Percentiles rank a stretch among this genome's conserved stretches.
Conservation (phyloP, 164 flowering plant species). For the Macadamia tetraphylla region DNA sequence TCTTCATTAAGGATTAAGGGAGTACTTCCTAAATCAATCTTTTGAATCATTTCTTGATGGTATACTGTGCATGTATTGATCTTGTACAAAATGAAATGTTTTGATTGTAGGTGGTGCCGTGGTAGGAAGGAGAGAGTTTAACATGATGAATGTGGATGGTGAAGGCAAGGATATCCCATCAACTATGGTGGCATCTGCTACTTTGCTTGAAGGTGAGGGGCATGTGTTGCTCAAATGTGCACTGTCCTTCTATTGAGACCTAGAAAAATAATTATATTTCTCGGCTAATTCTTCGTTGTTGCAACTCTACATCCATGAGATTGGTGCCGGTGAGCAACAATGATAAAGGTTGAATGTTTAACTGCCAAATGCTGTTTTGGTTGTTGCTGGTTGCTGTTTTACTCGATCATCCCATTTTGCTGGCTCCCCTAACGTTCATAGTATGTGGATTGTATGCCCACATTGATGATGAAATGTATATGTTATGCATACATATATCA, state of each 20-base stretch:
- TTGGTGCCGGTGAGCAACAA: conserved; percentile 10
- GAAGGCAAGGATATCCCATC: conserved; percentile 31
- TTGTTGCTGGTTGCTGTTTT: neutral
- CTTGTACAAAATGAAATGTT: neutral
- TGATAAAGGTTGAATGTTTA: neutral
- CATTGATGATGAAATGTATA: neutral
- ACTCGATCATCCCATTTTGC: neutral
- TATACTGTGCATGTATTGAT: conserved; percentile 1
- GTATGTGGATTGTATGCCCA: neutral
- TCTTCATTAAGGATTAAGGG: too few relatives aligned
- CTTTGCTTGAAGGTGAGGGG: conserved; percentile 20
- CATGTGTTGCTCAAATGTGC: conserved; percentile 5
- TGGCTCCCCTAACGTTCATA: neutral
- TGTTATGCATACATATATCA: neutral
- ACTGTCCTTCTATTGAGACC: conserved; percentile 18
- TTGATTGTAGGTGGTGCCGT: conserved; percentile 27
- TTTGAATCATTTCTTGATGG: neutral
- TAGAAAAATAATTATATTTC: conserved; percentile 24
- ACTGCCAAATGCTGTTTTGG: neutral
- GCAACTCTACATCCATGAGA: conserved; percentile 16
- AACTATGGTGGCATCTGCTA: conserved; percentile 13
- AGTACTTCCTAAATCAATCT: too few relatives aligned
- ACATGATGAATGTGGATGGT: conserved; percentile 27
- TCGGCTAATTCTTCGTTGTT: conserved; percentile 42
- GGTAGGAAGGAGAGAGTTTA: conserved; percentile 37